phyloP scores from a whole-genome alignment of 2,329 filamentous ascomycete species.

The Fusarium vanettenii region DNA sequence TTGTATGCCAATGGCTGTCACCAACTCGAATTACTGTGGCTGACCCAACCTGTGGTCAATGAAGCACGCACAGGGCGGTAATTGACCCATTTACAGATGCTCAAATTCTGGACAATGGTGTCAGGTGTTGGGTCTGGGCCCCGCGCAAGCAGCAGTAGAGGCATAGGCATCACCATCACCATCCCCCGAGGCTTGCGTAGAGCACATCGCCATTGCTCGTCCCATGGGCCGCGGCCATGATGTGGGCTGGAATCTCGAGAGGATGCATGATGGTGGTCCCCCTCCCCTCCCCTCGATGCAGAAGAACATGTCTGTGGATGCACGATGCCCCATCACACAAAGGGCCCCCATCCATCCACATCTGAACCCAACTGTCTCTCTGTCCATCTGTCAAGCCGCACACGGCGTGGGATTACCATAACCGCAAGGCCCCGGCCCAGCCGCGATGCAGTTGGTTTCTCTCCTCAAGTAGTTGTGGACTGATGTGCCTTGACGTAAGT shows the following conservation, averaged over 20 bases:
- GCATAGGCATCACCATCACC: not conserved
- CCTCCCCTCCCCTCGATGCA: conserved; percentile 34
- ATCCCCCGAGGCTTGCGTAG: not conserved
- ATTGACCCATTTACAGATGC: conserved; percentile 6
- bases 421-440: conserved; percentile 25
- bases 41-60: conserved; percentile 10
- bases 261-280: conserved; percentile 37
- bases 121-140: not conserved
- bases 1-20: conserved; percentile 11
- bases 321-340: conserved; percentile 39
- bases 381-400: conserved; percentile 24
- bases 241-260: conserved; percentile 18
- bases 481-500: conserved; percentile 46
- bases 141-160: not conserved
- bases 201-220: conserved; percentile 8
- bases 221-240: conserved; percentile 6
- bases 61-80: conserved; percentile 1
- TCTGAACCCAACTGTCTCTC: conserved; percentile 25
- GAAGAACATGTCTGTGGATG: conserved; percentile 39
- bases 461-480: conserved; percentile 38
- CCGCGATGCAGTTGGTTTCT: conserved; percentile 38
- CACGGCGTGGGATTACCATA: conserved; percentile 29
- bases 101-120: conserved; percentile 1
- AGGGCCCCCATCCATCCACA: conserved; percentile 32
- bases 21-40: conserved; percentile 14